Base-by-base conservation (phyloP, 2,329 filamentous ascomycete genomes). In the Microdochium trichocladiopsis region DNA sequence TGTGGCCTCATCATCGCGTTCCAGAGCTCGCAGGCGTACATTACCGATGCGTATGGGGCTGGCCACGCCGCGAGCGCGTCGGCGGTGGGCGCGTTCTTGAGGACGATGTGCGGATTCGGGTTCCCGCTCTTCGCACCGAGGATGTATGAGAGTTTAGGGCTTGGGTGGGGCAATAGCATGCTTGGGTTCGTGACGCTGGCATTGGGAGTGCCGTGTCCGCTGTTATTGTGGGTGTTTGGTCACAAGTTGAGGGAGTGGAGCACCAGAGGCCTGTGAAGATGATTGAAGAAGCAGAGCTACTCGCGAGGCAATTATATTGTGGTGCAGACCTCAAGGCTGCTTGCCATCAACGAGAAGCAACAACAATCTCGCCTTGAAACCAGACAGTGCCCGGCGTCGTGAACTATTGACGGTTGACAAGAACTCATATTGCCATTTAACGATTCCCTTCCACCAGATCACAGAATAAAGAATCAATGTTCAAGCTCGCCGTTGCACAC, bases 21-120 rank as follows among this genome's bases (percentile, higher is more conserved):
- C 55, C 78, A 80, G 62, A 78, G 78, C 23, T 74, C 78, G 31
- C 77, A 81, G 56, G 79, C 79, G 0, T 84, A 84, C 52, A 70
- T 83, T 2, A 74, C 82, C 11, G 80, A 84, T 47, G 78, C 76
- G 5, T 71, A 70, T 53, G 51, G 51, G 14, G 22, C 33, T n/a
- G 23, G 48, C 48, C 45, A 50, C 53, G 51, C 53, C 1, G 83
- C 84, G 25, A 74, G 72, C 18, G 83, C 78, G 0, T 74, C 83
- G 1, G 83, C 83, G 0, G 83, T 82, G 1, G 83, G 73, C 52
- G 82, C 80, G 0, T 76, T 86, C 1, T 63, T 86, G 4, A 67
- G 83, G 22, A 70, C 66, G 14, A 59, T 83, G 0, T 69, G 81
- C 11, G 82, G 80, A 14, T 80, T 78, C 2, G 65, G 83, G 41